Evolutionary conservation across 805 yeast species (phyloP), one percentile per base, ranked within the genome.

Genomic region (Hanseniaspora clermontiae): DNA sequence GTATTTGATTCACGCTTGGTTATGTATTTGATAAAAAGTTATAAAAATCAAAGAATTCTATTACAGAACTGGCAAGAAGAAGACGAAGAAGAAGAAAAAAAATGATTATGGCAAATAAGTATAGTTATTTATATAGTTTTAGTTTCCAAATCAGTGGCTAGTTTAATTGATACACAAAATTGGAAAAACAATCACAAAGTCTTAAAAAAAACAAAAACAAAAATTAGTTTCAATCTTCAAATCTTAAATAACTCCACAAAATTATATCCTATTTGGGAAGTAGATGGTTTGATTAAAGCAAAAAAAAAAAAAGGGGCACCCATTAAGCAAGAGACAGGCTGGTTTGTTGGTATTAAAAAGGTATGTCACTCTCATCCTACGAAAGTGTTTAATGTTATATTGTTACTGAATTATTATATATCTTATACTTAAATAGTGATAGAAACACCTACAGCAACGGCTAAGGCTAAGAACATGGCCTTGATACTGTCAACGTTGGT

Each of bases 391-490:
- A 42, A 15, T 42, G 24, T 42, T 24, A 24, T 42, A 42, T 12
- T 11, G 45, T 6, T 14, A 24, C 19, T 7, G 6, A 42, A 24
- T 2, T 42, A 24, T 24, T 42, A 42, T 42, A 42, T 14, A 24
- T 17, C 5, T 10, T 36, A 12, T 14, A 12, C 11, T 49, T 51
- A 51, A n/a, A 51, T 36, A 43, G 47, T 39, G 20, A 37, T 24
- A 43, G 57, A 55, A 43, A 43, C 57, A 34, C 53, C 57, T 39
- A 43, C 43, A 37, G 58, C 58, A 50, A 55, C 55, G 38, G 58
- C 55, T 34, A 55, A 49, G 34, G 54, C 58, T 19, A 50, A 43
- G 12, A 50, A 7, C 49, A 55, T 52, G 19, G 47, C 56, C 37
- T 39, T 49, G 42, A 49, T 20, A 32, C 47, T 39, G 42, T 49